Conservation (phyloP, 2,329 filamentous ascomycete species). For the Ceratocystis cubensis region DNA sequence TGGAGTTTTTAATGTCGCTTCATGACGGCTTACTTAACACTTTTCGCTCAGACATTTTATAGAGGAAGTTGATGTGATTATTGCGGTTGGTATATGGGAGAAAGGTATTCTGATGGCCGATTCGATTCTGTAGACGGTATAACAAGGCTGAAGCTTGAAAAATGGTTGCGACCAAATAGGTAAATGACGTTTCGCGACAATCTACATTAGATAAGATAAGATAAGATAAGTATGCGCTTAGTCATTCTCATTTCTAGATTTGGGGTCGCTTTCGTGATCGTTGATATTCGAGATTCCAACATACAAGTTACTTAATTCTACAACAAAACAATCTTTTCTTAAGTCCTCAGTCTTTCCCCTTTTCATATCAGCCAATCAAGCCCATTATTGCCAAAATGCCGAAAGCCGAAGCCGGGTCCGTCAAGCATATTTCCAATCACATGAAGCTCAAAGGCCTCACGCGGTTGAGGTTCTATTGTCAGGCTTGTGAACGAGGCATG, state of each 20-base stretch:
- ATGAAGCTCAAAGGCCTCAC: constrained; percentile 72
- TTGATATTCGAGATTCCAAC: neutral
- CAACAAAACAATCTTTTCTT: neutral
- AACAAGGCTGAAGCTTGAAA: constrained; percentile 9
- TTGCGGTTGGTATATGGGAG: neutral
- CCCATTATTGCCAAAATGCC: constrained; percentile 51
- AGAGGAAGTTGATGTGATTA: constrained; percentile 8
- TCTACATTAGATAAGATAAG: constrained; percentile 10
- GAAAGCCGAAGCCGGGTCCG: constrained; percentile 80
- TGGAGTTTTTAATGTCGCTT: neutral
- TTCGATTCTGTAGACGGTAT: neutral
- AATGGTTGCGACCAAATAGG: neutral
- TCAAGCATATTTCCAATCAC: constrained; percentile 83
- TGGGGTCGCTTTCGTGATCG: neutral
- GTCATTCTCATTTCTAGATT: constrained; percentile 3
- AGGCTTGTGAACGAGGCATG: constrained; percentile 50
- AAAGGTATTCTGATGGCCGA: neutral
- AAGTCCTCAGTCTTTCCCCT: neutral
- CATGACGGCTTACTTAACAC: constrained; percentile 42
- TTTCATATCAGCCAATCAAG: neutral
- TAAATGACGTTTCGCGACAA: constrained; percentile 9
- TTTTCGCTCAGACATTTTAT: constrained; percentile 73
- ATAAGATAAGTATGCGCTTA: constrained; percentile 2
- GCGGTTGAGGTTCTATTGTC: constrained; percentile 82
- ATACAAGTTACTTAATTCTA: neutral